Evolutionary conservation across 192 early-diverging fungal species (phyloP).

Genomic region (Linnemannia hyalina): DNA sequence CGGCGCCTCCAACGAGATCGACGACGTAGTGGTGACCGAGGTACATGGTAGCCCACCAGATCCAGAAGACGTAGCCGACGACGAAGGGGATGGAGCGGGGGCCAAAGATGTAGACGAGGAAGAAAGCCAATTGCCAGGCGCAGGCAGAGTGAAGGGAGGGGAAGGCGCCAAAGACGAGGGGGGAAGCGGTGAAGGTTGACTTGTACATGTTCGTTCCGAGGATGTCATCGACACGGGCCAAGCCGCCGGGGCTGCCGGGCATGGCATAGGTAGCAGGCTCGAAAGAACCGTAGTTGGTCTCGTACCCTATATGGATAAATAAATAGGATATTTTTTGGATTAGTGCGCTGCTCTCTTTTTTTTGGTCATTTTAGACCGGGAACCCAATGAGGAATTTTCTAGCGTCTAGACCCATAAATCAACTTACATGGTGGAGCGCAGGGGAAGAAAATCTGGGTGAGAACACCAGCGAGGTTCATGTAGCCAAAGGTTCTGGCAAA

Average conservation of each 20-base stretch:
- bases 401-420: not conserved
- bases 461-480: conserved; percentile 77
- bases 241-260: conserved; percentile 76
- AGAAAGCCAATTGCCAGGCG: conserved; percentile 73
- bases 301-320: conserved; percentile 68
- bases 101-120: conserved; percentile 62
- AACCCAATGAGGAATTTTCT: not conserved
- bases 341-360: conserved; percentile 2
- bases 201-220: conserved; percentile 73
- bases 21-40: conserved; percentile 81
- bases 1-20: conserved; percentile 74
- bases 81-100: conserved; percentile 61
- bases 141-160: conserved; percentile 81
- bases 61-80: conserved; percentile 74
- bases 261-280: conserved; percentile 74
- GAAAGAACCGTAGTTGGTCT: conserved; percentile 68
- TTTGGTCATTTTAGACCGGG: conserved; percentile 6
- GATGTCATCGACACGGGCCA: conserved; percentile 76
- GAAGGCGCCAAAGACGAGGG: conserved; percentile 82
- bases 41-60: conserved; percentile 88
- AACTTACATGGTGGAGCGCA: conserved; percentile 77
- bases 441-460: conserved; percentile 77
- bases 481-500: conserved; percentile 75
- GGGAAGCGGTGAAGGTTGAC: conserved; percentile 73
- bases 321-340: not conserved